Conservation (phyloP, 768 basidiomycete genomes). For the Tricholomella constricta region DNA sequence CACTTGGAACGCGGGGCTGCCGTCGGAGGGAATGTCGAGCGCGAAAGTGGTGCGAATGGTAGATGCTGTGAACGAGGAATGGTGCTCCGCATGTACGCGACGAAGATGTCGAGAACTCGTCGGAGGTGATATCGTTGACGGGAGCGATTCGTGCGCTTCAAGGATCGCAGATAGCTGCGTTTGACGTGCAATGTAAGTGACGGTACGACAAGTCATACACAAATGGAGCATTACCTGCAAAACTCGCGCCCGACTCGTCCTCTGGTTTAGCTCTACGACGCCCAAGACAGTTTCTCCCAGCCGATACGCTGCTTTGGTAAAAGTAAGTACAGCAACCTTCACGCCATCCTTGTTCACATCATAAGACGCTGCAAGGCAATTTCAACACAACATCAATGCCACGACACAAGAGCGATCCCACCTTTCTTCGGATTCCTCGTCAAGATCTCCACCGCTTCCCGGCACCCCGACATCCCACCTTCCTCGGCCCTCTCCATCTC, state of each 20-base stretch:
- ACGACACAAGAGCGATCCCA: slow-evolving; percentile 33
- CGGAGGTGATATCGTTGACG: slow-evolving; percentile 54
- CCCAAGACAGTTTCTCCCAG: slow-evolving; percentile 92
- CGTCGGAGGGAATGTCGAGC: slow-evolving; percentile 91
- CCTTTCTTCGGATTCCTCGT: slow-evolving; percentile 90
- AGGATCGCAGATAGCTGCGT: slow-evolving; percentile 82
- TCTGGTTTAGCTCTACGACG: slow-evolving; percentile 83
- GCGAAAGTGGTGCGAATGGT: slow-evolving; percentile 81
- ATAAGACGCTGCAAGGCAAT: slow-evolving; percentile 67
- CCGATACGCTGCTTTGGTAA: slow-evolving; percentile 88
- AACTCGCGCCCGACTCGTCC: slow-evolving; percentile 70
- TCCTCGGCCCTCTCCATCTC: slow-evolving; percentile 41
- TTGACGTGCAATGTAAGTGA: not conserved
- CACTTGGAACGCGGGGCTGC: slow-evolving; percentile 83
- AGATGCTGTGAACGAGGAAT: slow-evolving; percentile 72
- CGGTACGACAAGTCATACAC: not conserved
- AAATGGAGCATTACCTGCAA: slow-evolving; percentile 62
- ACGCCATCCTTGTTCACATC: slow-evolving; percentile 94
- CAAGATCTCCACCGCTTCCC: slow-evolving; percentile 89
- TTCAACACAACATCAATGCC: not conserved
- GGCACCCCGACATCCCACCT: slow-evolving; percentile 55
- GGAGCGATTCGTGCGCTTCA: slow-evolving; percentile 86
- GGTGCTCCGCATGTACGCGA: slow-evolving; percentile 84
- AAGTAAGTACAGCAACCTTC: slow-evolving; percentile 87
- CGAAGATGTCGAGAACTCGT: slow-evolving; percentile 55